Evolutionary conservation across 805 yeast species (phyloP), one percentile per base, ranked within the genome.

Genomic region (Saturnispora gosingensis): DNA sequence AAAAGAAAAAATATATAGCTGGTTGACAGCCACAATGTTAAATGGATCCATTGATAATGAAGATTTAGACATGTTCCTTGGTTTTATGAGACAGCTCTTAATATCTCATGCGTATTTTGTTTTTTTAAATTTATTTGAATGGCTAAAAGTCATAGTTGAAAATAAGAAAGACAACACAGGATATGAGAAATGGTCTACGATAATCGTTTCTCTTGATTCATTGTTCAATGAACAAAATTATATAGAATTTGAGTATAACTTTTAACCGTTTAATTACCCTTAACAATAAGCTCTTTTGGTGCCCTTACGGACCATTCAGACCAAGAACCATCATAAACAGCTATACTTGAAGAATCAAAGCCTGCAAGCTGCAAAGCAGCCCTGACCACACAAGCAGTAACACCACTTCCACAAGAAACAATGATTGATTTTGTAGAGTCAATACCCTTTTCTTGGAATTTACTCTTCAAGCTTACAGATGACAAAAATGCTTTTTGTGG

Each of bases 401-500:
- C 97, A 45, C 98, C 99, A 0, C 97, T 84, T 28, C 98, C 99
- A 65, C 99, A 93, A 87, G 87, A 81, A 39, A 85, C 85, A 47
- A 93, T 80, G 18, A 86, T 80, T 11, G 88, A 90, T 60, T 84
- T 83, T 16, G 72, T 67, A 18, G 61, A 68, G 43, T 64, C 65
- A 36, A 73, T 59, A 10, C 59, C 69, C 40, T 75, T 65, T 42
- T 67, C 69, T 8, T 72, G 61, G 57, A 89, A 76, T 10, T 80
- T 64, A 15, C 67, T 61, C 6, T 63, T 53, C 38, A 91, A 62
- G 43, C 76, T 79, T 10, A 65, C 70, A 8, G 70, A 62, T 2
- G 76, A 59, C 60, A 74, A 75, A 70, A 76, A 85, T 53, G 66
- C 70, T 52, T 67, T 78, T 57, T 60, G 72, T 2, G 70, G 64